Evolutionary conservation across 2,329 filamentous ascomycete genomes (phyloP).

Genomic region (Ophiocordyceps australis): DNA sequence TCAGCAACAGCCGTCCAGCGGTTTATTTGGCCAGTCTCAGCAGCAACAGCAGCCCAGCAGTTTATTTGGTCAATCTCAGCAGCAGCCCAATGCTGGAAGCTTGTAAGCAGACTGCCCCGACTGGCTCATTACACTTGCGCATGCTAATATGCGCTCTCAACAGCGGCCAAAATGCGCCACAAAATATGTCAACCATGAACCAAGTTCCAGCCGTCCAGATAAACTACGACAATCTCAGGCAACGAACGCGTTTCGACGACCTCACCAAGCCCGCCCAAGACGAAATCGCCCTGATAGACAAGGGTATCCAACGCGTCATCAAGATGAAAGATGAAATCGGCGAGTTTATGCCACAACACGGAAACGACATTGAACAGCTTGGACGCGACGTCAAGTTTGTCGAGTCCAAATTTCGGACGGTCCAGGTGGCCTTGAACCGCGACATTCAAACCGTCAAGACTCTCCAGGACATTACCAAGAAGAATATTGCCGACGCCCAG

Average conservation of each 20-base stretch:
- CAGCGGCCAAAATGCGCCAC: constrained; percentile 12
- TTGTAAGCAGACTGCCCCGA: constrained; percentile 10
- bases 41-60: constrained; percentile 9
- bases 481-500: constrained; percentile 51
- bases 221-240: constrained; percentile 59
- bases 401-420: constrained; percentile 25
- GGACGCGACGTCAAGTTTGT: constrained; percentile 28
- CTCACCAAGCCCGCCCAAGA: constrained; percentile 67
- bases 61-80: constrained; percentile 16
- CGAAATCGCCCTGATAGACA: constrained; percentile 61
- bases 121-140: not conserved
- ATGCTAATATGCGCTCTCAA: constrained; percentile 1
- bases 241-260: constrained; percentile 84
- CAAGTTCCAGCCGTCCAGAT: constrained; percentile 59
- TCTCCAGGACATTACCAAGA: constrained; percentile 38
- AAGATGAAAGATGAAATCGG: constrained; percentile 60
- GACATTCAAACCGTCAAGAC: constrained; percentile 47
- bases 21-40: constrained; percentile 8
- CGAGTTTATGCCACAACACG: constrained; percentile 42
- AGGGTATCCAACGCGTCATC: constrained; percentile 65
- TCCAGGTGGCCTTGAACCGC: constrained; percentile 24
- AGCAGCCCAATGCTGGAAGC: constrained; percentile 11
- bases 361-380: constrained; percentile 25
- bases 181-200: constrained; percentile 18
- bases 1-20: constrained; percentile 1